Conservation (phyloP, 805 yeast genomes). For the Candida jianshihensis region DNA sequence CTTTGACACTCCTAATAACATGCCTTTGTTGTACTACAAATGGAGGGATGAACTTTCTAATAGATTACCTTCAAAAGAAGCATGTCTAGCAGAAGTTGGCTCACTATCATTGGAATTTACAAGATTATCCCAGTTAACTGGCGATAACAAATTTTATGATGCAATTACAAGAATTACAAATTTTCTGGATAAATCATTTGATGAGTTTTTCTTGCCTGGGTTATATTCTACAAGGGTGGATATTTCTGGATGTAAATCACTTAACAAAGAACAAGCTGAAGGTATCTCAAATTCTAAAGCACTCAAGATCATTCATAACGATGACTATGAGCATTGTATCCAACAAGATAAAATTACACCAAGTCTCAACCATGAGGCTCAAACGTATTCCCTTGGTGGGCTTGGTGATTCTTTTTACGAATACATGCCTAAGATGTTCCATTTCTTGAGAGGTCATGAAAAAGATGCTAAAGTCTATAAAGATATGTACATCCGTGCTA, state of each 20-base stretch:
- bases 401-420: constrained; percentile 41
- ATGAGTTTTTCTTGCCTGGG: constrained; percentile 32
- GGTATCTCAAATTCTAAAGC: constrained; percentile 25
- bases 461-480: constrained; percentile 20
- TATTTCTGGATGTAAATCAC: constrained; percentile 41
- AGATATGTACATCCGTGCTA: constrained; percentile 30
- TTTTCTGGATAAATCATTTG: constrained; percentile 27
- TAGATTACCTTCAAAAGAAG: constrained; percentile 29
- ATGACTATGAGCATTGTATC: constrained; percentile 28
- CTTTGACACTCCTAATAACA: constrained; percentile 51
- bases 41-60: constrained; percentile 33
- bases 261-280: constrained; percentile 22
- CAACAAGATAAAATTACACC: constrained; percentile 19
- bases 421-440: constrained; percentile 41
- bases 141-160: constrained; percentile 40
- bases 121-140: constrained; percentile 43
- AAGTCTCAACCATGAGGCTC: constrained; percentile 3
- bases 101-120: constrained; percentile 47
- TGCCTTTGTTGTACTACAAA: constrained; percentile 41
- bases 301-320: constrained; percentile 28
- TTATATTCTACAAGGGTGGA: constrained; percentile 40
- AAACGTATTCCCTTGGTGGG: constrained; percentile 32
- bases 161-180: constrained; percentile 40
- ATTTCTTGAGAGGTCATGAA: constrained; percentile 33
- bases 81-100: constrained; percentile 40